phyloP scores from a whole-genome alignment of 176 grass and related monocot species.

The Tillandsia fasciculata region DNA sequence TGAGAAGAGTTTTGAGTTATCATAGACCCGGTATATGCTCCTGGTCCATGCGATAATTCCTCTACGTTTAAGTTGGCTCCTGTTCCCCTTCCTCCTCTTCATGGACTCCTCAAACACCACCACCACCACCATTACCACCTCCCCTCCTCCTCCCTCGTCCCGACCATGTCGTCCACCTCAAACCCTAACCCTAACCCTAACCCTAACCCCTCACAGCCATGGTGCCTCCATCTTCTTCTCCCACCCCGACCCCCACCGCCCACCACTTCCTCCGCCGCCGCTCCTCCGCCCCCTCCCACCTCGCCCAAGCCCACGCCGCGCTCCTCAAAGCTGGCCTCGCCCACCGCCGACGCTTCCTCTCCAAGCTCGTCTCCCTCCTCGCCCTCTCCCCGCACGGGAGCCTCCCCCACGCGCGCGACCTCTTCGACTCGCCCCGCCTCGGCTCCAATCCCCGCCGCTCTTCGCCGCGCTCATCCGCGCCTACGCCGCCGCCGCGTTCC shows the following conservation, averaged over 20 bases:
- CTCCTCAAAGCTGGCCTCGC: conserved; percentile 45
- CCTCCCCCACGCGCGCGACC: conserved; percentile 34
- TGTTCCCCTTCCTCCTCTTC: too few relatives aligned
- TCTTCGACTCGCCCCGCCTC: conserved; percentile 27
- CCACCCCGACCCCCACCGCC: conserved; percentile 1
- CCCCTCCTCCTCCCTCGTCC: too few relatives aligned
- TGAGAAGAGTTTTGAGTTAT: too few relatives aligned
- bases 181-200: too few relatives aligned
- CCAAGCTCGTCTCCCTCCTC: conserved; percentile 40
- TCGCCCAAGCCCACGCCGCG: conserved; percentile 28
- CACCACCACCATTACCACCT: too few relatives aligned
- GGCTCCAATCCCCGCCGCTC: conserved; percentile 29
- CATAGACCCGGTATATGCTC: too few relatives aligned
- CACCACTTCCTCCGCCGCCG: conserved; percentile 11
- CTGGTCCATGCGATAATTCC: too few relatives aligned
- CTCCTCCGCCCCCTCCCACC: conserved; percentile 4
- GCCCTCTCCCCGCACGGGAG: conserved; percentile 25
- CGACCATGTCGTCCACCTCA: too few relatives aligned
- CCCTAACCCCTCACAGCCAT: too few relatives aligned
- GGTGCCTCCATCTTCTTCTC: not conserved
- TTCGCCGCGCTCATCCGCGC: conserved; percentile 35
- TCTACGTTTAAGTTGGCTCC: too few relatives aligned
- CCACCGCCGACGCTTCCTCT: conserved; percentile 15
- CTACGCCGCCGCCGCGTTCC: conserved; percentile 22
- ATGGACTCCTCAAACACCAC: too few relatives aligned